Percentiles rank a stretch among this genome's conserved stretches.
phyloP scores from a whole-genome alignment of 2,329 filamentous ascomycete genomes.

The Talaromyces sp. region DNA sequence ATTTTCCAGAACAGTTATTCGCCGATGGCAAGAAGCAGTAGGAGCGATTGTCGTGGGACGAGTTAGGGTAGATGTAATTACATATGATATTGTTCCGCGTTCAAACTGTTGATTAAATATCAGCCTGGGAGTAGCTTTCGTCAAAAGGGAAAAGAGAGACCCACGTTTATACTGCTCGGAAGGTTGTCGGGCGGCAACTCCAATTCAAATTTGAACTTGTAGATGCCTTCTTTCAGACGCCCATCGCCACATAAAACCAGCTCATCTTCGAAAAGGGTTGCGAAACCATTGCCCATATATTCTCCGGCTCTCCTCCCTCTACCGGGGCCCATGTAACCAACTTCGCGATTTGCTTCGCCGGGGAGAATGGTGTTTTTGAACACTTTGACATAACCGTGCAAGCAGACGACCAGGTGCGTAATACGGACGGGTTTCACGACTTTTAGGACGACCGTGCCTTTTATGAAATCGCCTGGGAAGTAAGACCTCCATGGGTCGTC shows the following conservation, averaged over 20 bases:
- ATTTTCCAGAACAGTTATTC: constrained; percentile 71
- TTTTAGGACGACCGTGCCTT: constrained; percentile 54
- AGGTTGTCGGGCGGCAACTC: constrained; percentile 54
- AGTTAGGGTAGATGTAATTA: constrained; percentile 83
- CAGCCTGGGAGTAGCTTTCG: neutral
- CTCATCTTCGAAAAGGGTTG: constrained; percentile 60
- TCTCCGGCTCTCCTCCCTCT: constrained; percentile 46
- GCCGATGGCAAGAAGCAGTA: constrained; percentile 71
- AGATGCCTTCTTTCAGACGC: constrained; percentile 56
- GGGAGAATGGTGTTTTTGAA: constrained; percentile 57
- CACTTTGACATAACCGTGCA: constrained; percentile 61
- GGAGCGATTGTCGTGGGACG: constrained; percentile 80
- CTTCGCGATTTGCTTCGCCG: constrained; percentile 46
- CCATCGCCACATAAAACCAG: constrained; percentile 59
- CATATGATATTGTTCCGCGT: constrained; percentile 84
- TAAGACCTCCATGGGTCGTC: constrained; percentile 60
- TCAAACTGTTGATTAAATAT: constrained; percentile 63
- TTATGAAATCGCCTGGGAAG: constrained; percentile 56
- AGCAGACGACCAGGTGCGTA: constrained; percentile 57
- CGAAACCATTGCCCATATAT: constrained; percentile 60
- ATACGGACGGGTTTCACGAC: constrained; percentile 56
- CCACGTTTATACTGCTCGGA: constrained; percentile 89
- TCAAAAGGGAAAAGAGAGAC: constrained; percentile 29
- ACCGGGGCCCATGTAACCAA: constrained; percentile 48
- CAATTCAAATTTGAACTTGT: constrained; percentile 61